These are phyloP conservation scores for Phytophthora cajani DNA, from an alignment of 352 stramenopile species.

Conservation along the genomic window DNA sequence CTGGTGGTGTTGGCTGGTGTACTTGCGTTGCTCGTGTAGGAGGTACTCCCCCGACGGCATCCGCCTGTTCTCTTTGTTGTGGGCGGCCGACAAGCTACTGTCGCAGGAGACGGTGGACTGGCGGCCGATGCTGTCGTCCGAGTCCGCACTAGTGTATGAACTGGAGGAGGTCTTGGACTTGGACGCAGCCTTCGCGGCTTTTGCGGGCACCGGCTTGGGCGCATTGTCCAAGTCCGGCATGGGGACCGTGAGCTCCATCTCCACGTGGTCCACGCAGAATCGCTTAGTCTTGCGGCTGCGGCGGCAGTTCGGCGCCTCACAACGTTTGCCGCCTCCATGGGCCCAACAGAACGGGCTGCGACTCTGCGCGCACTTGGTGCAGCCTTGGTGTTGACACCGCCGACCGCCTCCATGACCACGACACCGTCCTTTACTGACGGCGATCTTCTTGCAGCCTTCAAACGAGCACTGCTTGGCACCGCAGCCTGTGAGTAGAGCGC, in stretches of 20 bases:
- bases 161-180: conserved; percentile 25
- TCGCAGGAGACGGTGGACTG: conserved; percentile 43
- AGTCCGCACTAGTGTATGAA: conserved; percentile 42
- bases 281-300: conserved; percentile 79
- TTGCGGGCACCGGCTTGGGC: conserved; percentile 6
- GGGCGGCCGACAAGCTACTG: conserved; percentile 34
- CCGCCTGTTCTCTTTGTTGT: conserved; percentile 40
- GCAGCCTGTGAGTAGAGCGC: conserved; percentile 52
- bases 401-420: conserved; percentile 75
- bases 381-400: conserved; percentile 66
- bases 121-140: conserved; percentile 57
- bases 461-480: conserved; percentile 75
- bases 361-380: conserved; percentile 80
- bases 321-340: conserved; percentile 78
- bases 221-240: conserved; percentile 13
- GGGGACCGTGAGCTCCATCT: conserved; percentile 60
- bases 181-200: conserved; percentile 3
- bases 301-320: conserved; percentile 67
- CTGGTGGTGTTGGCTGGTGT: conserved; percentile 24
- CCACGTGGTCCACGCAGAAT: conserved; percentile 80
- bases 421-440: conserved; percentile 76
- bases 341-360: conserved; percentile 79
- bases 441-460: conserved; percentile 74
- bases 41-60: conserved; percentile 16
- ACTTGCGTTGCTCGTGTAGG: conserved; percentile 10